A percentile compares a stretch with the other conserved stretches of the same genome.
Conservation (phyloP, 2,329 filamentous ascomycete species). For the Atkinsonella hypoxylon region DNA sequence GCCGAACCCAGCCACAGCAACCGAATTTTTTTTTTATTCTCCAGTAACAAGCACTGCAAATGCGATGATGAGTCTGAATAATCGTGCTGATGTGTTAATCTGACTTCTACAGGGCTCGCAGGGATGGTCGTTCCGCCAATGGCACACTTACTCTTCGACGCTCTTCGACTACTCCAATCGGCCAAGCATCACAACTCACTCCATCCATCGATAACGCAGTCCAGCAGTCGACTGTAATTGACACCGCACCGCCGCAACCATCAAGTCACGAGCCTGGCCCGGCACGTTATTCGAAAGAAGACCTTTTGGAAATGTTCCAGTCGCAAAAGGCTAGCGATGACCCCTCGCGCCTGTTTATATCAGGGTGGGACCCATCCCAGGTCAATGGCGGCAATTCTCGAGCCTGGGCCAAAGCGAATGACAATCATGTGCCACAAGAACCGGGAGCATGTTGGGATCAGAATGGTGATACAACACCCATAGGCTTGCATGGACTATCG, state of each 20-base stretch:
- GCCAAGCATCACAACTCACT: constrained; percentile 26
- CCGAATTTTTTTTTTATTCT: not conserved
- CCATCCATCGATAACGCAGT: constrained; percentile 25
- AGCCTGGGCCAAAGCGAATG: constrained; percentile 67
- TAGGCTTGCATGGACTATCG: constrained; percentile 61
- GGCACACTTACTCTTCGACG: constrained; percentile 54
- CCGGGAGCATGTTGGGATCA: constrained; percentile 90
- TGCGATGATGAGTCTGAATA: not conserved
- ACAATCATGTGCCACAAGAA: constrained; percentile 62
- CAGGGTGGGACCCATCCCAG: constrained; percentile 68
- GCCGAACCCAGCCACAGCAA: not conserved
- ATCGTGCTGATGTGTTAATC: not conserved
- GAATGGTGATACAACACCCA: constrained; percentile 54
- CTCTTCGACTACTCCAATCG: constrained; percentile 45
- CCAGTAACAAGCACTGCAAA: not conserved
- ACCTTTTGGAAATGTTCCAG: constrained; percentile 65
- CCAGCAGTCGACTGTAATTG: constrained; percentile 22
- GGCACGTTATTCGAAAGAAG: constrained; percentile 63
- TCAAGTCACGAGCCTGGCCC: constrained; percentile 26
- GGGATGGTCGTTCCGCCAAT: constrained; percentile 45
- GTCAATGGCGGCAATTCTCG: constrained; percentile 50
- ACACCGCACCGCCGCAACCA: constrained; percentile 24
- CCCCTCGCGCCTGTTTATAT: constrained; percentile 55
- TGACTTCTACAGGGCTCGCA: constrained; percentile 37
- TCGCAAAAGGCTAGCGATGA: constrained; percentile 35